Evolutionary conservation across 495 filamentous ascomycete species (phyloP), one percentile per base, ranked within the genome.

Genomic region (Trichoderma erinaceum): DNA sequence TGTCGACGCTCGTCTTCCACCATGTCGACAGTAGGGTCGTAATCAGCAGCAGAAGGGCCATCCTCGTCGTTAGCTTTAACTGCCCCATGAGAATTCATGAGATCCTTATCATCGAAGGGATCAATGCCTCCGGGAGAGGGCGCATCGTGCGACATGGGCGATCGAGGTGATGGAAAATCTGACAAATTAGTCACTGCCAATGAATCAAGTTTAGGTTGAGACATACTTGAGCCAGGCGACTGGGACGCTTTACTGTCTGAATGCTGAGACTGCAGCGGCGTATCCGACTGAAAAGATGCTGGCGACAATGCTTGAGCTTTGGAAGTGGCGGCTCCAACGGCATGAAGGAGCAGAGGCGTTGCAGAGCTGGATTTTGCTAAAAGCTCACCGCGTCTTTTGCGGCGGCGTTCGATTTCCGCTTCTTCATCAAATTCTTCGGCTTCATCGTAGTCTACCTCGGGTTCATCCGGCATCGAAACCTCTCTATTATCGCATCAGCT

Each of bases 21-120:
- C 91, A 96, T 96, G 75, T 99, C 95, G 72, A 86, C 79, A 4
- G 90, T 97, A 0, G 95, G 96, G 75, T 97, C 93, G 78, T 99
- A 97, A 73, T 97, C 92, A 71, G 95, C 95, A 65, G 95, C 95
- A 46, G 94, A 97, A 52, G 90, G 91, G 18, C 90, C 92, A 74
- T 89, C 86, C 63, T 89, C 89, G 68, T 78, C 79, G 69, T 73
- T 78, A 68, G 78, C 80, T 69, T 81, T 81, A 64, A 77, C 74
- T 63, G 77, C 75, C 64, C 80, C 81, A 76, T 83, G 83, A 35
- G 78, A 79, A 67, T 91, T 89, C 71, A 86, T 84, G 66, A 92
- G 82, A 73, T 90, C 91, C 70, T 89, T 78, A 71, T 85, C 81
- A 50, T 83, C 78, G 78, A 83, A 77, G 69, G 80, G 77, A 44